Conservation (phyloP, 768 basidiomycete species). For the Boletus subcaerulescens region DNA sequence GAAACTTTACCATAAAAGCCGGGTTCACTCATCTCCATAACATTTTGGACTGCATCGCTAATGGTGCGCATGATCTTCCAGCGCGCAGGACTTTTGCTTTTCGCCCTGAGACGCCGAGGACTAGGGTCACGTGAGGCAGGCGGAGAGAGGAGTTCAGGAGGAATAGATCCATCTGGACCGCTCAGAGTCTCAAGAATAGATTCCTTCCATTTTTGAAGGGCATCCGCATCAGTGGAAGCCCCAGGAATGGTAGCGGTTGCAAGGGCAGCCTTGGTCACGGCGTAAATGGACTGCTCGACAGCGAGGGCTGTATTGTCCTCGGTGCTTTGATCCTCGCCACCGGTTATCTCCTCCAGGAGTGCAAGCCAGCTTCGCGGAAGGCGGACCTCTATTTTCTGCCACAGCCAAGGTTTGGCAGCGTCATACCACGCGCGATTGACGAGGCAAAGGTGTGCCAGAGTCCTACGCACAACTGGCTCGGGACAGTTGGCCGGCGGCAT, state of each 20-base stretch:
- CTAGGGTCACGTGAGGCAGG: slow-evolving; percentile 81
- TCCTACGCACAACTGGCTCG: slow-evolving; percentile 59
- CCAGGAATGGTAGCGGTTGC: slow-evolving; percentile 41
- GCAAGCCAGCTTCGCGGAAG: slow-evolving; percentile 84
- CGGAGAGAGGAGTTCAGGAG: slow-evolving; percentile 74
- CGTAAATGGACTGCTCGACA: slow-evolving; percentile 65
- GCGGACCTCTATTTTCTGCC: slow-evolving; percentile 79
- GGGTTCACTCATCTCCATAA: slow-evolving; percentile 58
- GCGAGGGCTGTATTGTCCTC: slow-evolving; percentile 58
- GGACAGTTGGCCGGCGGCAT: slow-evolving; percentile 68
- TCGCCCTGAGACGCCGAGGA: slow-evolving; percentile 68
- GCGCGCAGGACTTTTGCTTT: slow-evolving; percentile 78
- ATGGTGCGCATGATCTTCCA: slow-evolving; percentile 83
- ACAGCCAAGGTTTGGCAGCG: slow-evolving; percentile 86
- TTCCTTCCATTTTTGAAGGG: slow-evolving; percentile 53
- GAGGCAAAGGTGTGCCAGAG: slow-evolving; percentile 69
- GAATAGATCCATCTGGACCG: slow-evolving; percentile 67
- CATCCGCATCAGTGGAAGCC: slow-evolving; percentile 37
- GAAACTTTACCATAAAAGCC: slow-evolving; percentile 65
- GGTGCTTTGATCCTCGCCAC: slow-evolving; percentile 52
- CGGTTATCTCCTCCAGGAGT: slow-evolving; percentile 75
- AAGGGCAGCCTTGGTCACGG: slow-evolving; percentile 61
- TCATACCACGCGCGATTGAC: slow-evolving; percentile 77
- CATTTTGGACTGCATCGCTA: slow-evolving; percentile 71
- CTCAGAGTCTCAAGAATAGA: slow-evolving; percentile 56